Evolutionary conservation across 1,284 basidiomycete genomes (phyloP).

Genomic region (Rhodotorula sp.): DNA sequence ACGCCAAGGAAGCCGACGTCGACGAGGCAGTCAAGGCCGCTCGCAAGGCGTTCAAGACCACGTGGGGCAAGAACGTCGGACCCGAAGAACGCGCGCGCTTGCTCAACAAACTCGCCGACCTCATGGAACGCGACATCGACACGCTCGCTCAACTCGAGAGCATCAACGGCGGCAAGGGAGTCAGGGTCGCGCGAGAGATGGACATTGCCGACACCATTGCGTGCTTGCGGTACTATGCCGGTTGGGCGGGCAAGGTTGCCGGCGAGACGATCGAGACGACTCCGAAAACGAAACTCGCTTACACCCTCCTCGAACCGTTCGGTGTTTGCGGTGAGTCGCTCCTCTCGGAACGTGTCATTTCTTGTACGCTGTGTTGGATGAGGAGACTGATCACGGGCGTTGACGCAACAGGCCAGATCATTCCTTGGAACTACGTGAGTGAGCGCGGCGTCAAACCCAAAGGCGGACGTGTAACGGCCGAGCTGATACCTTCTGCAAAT

Average conservation of each 20-base stretch:
- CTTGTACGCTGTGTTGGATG: neutral
- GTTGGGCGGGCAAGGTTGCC: slow-evolving; percentile 36
- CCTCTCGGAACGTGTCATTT: neutral
- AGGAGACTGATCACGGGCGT: neutral
- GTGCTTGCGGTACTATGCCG: slow-evolving; percentile 36
- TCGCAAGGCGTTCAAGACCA: slow-evolving; percentile 38
- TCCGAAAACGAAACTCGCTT: slow-evolving; percentile 31
- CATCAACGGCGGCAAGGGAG: slow-evolving; percentile 35
- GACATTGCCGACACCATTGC: slow-evolving; percentile 32
- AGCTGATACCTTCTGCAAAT: neutral
- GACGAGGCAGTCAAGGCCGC: slow-evolving; percentile 36
- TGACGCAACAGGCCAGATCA: neutral
- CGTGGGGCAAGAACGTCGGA: slow-evolving; percentile 28
- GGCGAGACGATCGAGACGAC: slow-evolving; percentile 38
- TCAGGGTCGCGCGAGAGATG: slow-evolving; percentile 32
- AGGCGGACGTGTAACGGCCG: neutral
- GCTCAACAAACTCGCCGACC: slow-evolving; percentile 36
- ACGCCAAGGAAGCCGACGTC: slow-evolving; percentile 27
- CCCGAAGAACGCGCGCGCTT: slow-evolving; percentile 23
- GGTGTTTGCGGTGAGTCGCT: slow-evolving; percentile 28
- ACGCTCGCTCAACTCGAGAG: slow-evolving; percentile 32
- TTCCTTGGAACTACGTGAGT: slow-evolving; percentile 2
- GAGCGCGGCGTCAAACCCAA: neutral
- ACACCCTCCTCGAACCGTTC: slow-evolving; percentile 35
- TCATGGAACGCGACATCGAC: slow-evolving; percentile 38